phyloP scores from a whole-genome alignment of 495 filamentous ascomycete species.

The Acidomyces sp. region DNA sequence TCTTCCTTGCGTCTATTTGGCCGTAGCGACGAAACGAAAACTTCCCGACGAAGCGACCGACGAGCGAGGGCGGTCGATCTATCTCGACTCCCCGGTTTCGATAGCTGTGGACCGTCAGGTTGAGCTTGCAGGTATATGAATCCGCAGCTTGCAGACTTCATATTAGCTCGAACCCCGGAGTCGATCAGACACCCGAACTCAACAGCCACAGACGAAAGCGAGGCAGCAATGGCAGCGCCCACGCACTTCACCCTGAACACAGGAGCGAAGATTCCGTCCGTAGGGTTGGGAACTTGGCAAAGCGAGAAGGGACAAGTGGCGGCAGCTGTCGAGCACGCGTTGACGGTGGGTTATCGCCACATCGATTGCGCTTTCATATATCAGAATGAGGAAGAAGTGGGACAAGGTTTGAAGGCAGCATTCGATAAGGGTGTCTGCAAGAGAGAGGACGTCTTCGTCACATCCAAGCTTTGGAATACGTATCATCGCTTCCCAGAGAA shows the following conservation, averaged over 20 bases:
- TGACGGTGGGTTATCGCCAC: conserved; percentile 29
- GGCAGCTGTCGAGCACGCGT: conserved; percentile 26
- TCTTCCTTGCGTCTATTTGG: too few species aligned
- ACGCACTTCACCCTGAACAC: conserved; percentile 70
- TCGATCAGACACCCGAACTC: conserved; percentile 22
- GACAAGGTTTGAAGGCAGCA: conserved; percentile 46
- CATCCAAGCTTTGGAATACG: conserved; percentile 73
- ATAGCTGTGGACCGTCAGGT: too few species aligned
- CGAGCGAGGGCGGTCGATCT: too few species aligned
- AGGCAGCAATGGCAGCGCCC: too few species aligned
- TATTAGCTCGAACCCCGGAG: conserved; percentile 24
- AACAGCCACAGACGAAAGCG: background rate
- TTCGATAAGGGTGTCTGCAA: conserved; percentile 52
- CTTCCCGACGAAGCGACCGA: too few species aligned
- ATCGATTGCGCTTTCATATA: conserved; percentile 32
- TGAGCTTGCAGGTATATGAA: too few species aligned
- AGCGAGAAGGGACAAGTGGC: conserved; percentile 46
- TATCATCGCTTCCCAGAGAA: conserved; percentile 56
- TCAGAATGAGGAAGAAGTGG: conserved; percentile 38
- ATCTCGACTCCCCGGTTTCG: too few species aligned
- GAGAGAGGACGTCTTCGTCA: conserved; percentile 69
- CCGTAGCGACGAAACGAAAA: too few species aligned
- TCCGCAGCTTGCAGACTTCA: conserved; percentile 24
- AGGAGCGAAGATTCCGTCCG: conserved; percentile 58
- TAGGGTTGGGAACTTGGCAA: conserved; percentile 67